Base-by-base conservation (phyloP, 2,329 filamentous ascomycete species). In the Verticillium alfalfae region DNA sequence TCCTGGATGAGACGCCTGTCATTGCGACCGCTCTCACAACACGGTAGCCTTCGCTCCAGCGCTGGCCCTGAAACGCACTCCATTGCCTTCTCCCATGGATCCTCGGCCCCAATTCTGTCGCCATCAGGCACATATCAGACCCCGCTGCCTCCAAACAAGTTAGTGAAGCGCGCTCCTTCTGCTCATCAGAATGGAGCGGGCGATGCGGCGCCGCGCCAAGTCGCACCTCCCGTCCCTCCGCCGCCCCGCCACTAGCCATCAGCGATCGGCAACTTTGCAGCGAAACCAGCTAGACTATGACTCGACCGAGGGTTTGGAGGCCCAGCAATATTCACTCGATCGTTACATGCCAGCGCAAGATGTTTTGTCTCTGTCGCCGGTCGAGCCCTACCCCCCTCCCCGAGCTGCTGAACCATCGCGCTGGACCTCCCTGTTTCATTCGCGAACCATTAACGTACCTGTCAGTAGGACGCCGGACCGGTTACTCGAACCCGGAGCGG, bases 1-100 rank as follows among this genome's bases (percentile, higher is more conserved):
- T 91, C 89, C 34, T 93, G 90, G 90, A 86, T 92, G 66, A 85
- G 86, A 67, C 85, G 89, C 58, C 76, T 93, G 45, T 91, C 90
- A 31, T 79, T 85, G 55, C 84, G 88, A 31, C 88, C 88, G 22
- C 71, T 81, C 31, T 89, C 87, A 34, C 86, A 88, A 66, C 83
- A 85, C 73, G 87, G 84, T 65, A 90, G 87, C 69, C 74, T 80
- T 34, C 80, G 86, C 64, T 89, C 88, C 38, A 90, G 86, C 68
- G 77, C 87, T 62, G 84, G 84, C 8, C 86, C 85, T 26, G 84
- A 89, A 60, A 88, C 88, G 12, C 84, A 87, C 55, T 88, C 88
- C 2, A 72, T 91, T 49, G 81, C 81, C 56, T 84, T 85, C 71
- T 90, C 88, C 18, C 84, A 90, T 74, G 84, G 82, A 63, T 92